Evolutionary conservation across 345 rosid species (phyloP).

Genomic region (Hibiscus mutabilis): DNA sequence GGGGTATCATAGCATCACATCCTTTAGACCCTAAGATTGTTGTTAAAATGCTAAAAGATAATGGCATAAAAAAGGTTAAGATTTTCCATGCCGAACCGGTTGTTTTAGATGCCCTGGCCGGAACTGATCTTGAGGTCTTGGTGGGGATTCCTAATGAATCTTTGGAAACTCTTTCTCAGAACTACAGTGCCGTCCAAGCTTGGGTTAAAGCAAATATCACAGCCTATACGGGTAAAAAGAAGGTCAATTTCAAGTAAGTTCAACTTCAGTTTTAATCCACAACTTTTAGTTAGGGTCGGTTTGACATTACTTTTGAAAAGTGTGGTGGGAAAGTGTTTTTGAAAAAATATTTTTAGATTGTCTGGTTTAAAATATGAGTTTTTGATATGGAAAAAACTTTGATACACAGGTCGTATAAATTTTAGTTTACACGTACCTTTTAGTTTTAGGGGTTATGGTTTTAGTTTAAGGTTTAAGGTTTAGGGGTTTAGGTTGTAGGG

Average conservation of each 20-base stretch:
- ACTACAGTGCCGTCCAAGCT: slow-evolving; percentile 36
- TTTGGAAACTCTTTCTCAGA: slow-evolving; percentile 29
- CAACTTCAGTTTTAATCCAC: too few relatives aligned
- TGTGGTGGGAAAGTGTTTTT: too few relatives aligned
- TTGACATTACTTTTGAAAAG: too few relatives aligned
- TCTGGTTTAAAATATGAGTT: too few relatives aligned
- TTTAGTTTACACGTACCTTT: too few relatives aligned
- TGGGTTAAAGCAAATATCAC: slow-evolving; percentile 81
- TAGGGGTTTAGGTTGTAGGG: too few relatives aligned
- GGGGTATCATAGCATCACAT: slow-evolving; percentile 70
- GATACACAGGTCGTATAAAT: too few relatives aligned
- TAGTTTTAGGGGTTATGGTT: too few relatives aligned
- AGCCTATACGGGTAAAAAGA: slow-evolving; percentile 25
- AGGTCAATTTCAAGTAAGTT: slow-evolving; percentile 58
- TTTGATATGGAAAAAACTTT: too few relatives aligned
- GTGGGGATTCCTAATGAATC: slow-evolving; percentile 68
- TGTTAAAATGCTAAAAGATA: slow-evolving; percentile 61
- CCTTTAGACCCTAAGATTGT: slow-evolving; percentile 50
- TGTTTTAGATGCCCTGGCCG: slow-evolving; percentile 36
- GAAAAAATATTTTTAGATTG: too few relatives aligned
- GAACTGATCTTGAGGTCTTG: slow-evolving; percentile 62
- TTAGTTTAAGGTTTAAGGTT: too few relatives aligned
- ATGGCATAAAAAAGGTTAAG: slow-evolving; percentile 57
- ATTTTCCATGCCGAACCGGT: slow-evolving; percentile 56
- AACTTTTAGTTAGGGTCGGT: too few relatives aligned